phyloP scores from a whole-genome alignment of 139 green algal genomes.

The Yamagishiella unicocca region DNA sequence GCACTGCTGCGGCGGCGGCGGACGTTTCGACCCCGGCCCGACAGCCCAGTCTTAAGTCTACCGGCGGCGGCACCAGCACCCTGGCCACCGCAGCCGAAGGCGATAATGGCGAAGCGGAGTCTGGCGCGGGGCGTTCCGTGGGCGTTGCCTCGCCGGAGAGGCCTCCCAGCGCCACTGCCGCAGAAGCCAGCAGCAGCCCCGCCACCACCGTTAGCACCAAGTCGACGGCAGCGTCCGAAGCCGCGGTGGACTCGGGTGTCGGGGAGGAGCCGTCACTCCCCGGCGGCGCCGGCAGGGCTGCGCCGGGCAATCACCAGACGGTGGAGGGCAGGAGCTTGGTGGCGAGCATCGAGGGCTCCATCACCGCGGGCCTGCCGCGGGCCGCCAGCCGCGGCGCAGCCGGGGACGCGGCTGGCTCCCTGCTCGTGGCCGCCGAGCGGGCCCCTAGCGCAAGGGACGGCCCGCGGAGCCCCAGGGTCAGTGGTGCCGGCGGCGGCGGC shows the following conservation, averaged over 20 bases:
- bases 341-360: slow-evolving; percentile 10
- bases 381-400: not conserved
- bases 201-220: not conserved
- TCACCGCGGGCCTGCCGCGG: not conserved
- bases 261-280: too few species aligned
- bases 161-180: too few species aligned
- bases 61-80: not conserved
- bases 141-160: too few species aligned
- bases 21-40: too few species aligned
- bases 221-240: too few species aligned
- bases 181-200: not conserved
- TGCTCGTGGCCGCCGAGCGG: too few species aligned
- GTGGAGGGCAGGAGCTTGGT: not conserved
- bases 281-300: too few species aligned
- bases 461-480: not conserved
- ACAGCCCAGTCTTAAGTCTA: not conserved
- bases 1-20: not conserved
- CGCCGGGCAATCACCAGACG: too few species aligned
- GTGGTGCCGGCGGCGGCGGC: not conserved
- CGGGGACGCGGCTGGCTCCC: not conserved
- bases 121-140: too few species aligned
- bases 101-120: too few species aligned
- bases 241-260: too few species aligned
- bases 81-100: not conserved
- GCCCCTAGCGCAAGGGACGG: not conserved